Percentiles rank a stretch among this genome's conserved stretches.
phyloP scores from a whole-genome alignment of 176 grass and related monocot species.

The Panicum miliaceum region DNA sequence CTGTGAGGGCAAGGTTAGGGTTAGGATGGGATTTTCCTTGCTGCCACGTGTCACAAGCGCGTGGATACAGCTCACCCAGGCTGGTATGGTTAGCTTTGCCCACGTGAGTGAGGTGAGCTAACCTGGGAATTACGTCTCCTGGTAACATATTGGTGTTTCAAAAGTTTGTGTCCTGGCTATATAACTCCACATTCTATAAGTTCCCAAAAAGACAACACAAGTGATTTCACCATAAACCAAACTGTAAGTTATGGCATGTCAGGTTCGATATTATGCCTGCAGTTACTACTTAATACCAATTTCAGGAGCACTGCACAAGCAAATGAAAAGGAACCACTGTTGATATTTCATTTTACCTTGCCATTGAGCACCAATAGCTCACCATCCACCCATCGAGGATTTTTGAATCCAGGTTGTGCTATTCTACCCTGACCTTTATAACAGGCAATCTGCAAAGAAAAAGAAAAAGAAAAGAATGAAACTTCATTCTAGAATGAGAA shows the following conservation, averaged over 20 bases:
- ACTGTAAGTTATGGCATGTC: not conserved
- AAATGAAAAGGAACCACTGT: constrained; percentile 22
- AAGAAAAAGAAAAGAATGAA: not conserved
- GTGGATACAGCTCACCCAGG: not conserved
- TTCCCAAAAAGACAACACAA: not conserved
- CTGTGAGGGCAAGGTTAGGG: not conserved
- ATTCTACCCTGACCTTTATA: constrained; percentile 97
- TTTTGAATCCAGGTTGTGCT: constrained; percentile 90
- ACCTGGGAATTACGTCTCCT: not conserved
- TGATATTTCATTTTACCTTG: constrained; percentile 68
- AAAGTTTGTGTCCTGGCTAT: not conserved
- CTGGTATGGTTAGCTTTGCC: not conserved
- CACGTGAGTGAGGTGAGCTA: not conserved
- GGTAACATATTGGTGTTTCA: not conserved
- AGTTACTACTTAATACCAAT: constrained; percentile 8
- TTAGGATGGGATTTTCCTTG: not conserved
- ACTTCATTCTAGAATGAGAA: not conserved
- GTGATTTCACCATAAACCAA: not conserved
- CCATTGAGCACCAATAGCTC: constrained; percentile 93
- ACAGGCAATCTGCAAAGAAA: constrained; percentile 58
- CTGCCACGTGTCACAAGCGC: not conserved
- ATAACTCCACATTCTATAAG: not conserved
- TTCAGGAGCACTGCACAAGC: not conserved
- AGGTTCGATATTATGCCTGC: not conserved
- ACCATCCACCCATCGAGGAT: constrained; percentile 89